Evolutionary conservation across 1,284 basidiomycete genomes (phyloP).

Genomic region (Trametes pubescens): DNA sequence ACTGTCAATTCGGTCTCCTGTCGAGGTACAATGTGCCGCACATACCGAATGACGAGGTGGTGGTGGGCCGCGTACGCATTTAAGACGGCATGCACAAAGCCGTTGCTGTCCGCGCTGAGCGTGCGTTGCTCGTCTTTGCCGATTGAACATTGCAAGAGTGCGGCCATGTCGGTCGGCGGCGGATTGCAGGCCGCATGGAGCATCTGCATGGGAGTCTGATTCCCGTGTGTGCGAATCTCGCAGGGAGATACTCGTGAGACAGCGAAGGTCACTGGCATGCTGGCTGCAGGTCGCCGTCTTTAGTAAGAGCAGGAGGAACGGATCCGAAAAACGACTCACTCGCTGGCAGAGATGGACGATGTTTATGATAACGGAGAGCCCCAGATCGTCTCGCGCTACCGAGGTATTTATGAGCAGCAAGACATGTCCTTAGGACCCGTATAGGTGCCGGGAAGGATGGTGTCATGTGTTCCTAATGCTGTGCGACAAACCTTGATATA

Average conservation of each 20-base stretch:
- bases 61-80: conserved; percentile 51
- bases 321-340: not conserved
- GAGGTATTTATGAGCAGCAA: too few species aligned
- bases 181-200: not conserved
- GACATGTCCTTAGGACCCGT: not conserved
- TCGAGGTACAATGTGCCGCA: not conserved
- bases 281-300: not conserved
- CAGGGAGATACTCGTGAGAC: not conserved
- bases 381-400: too few species aligned
- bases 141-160: conserved; percentile 29
- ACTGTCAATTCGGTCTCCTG: conserved; percentile 13
- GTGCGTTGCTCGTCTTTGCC: conserved; percentile 5
- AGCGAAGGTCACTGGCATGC: conserved; percentile 34
- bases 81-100: conserved; percentile 48
- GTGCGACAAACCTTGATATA: not conserved
- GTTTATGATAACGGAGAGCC: too few species aligned
- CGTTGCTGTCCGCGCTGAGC: conserved; percentile 30
- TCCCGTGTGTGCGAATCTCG: not conserved
- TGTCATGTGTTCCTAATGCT: not conserved
- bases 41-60: conserved; percentile 37
- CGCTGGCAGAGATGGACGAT: not conserved
- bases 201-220: not conserved
- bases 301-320: too few species aligned
- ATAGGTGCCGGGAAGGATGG: not conserved
- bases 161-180: conserved; percentile 2